A percentile compares a stretch with the other conserved stretches of the same genome.
phyloP scores from a whole-genome alignment of 2,329 filamentous ascomycete genomes.

The Exophiala sideris region DNA sequence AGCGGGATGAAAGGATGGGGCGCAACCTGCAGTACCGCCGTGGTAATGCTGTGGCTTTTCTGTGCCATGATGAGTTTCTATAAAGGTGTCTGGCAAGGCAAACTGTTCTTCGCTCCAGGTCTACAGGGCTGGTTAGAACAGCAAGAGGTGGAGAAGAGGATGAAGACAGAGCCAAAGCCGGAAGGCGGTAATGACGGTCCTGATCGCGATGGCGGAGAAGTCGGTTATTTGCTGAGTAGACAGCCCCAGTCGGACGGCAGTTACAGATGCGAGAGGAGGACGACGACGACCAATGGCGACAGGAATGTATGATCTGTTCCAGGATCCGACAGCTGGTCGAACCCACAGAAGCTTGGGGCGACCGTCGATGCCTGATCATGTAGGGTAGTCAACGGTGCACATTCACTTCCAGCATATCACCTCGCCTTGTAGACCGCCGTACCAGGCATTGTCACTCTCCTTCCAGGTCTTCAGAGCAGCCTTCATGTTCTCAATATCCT shows the following conservation, averaged over 20 bases:
- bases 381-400: not conserved
- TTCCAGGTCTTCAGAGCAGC: constrained; percentile 9
- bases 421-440: constrained; percentile 12
- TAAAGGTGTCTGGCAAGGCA: constrained; percentile 26
- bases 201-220: too few species aligned
- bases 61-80: constrained; percentile 27
- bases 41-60: constrained; percentile 27
- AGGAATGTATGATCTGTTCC: too few species aligned
- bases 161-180: too few species aligned
- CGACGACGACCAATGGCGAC: too few species aligned
- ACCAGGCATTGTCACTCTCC: constrained; percentile 14
- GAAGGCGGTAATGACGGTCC: too few species aligned
- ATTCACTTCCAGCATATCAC: constrained; percentile 16
- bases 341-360: too few species aligned
- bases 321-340: too few species aligned
- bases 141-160: constrained; percentile 14
- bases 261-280: too few species aligned
- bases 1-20: constrained; percentile 29
- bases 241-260: too few species aligned
- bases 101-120: constrained; percentile 28
- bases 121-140: constrained; percentile 25
- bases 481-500: constrained; percentile 8
- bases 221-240: too few species aligned
- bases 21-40: constrained; percentile 20
- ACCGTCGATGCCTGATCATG: too few species aligned